Conservation (phyloP, 108 stramenopile genomes). For the Cyclostephanos tholiformis region DNA sequence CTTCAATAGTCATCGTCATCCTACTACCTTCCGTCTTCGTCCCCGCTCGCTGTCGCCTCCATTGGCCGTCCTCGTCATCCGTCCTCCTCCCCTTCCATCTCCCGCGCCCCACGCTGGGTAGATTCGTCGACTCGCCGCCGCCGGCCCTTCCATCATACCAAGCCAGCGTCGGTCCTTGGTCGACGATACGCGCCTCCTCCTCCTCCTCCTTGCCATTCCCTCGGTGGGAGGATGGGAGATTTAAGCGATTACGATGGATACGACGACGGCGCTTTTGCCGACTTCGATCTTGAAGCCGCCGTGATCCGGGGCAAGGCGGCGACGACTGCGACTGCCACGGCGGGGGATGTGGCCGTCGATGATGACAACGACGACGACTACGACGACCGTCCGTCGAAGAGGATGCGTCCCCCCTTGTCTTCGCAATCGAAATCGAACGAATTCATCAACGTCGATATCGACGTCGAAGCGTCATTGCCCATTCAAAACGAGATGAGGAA, state of each 20-base stretch:
- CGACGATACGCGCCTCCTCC: background rate
- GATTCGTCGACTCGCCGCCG: too few relatives aligned
- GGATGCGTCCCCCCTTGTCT: background rate
- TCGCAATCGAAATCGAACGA: background rate
- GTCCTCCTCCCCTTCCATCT: background rate
- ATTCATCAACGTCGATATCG: background rate
- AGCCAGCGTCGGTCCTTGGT: too few relatives aligned
- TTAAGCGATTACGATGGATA: constrained; percentile 30
- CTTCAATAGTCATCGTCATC: too few relatives aligned
- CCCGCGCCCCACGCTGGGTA: too few relatives aligned
- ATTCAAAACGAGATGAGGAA: constrained; percentile 20
- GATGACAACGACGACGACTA: background rate
- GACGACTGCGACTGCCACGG: background rate
- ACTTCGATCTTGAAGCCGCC: constrained; percentile 35
- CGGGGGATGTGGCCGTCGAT: background rate
- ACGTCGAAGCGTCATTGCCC: constrained; percentile 2
- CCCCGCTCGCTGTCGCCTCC: too few relatives aligned
- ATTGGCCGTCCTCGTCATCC: too few relatives aligned
- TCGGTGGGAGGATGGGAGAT: constrained; percentile 6
- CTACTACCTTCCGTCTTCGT: too few relatives aligned
- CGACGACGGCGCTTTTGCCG: constrained; percentile 35
- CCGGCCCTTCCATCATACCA: too few relatives aligned
- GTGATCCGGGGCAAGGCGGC: background rate
- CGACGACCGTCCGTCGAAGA: background rate
- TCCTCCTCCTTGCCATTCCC: background rate